A percentile compares a stretch with the other conserved stretches of the same genome.
phyloP scores from a whole-genome alignment of 768 basidiomycete genomes.

The Trametes villosa region DNA sequence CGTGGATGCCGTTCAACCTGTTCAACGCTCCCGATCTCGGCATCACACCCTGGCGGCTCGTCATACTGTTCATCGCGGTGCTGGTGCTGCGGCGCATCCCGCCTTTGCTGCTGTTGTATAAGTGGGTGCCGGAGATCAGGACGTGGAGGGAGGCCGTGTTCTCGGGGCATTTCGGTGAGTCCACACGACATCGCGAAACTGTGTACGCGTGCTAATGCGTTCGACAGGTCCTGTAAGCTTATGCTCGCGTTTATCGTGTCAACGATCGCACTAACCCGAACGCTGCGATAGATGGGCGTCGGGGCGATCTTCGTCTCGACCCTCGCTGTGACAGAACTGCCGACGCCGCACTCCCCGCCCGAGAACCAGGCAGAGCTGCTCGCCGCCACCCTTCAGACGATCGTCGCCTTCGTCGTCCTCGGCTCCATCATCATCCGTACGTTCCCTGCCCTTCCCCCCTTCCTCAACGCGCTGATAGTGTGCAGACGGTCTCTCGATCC shows the following conservation, averaged over 20 bases:
- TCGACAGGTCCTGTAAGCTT: background rate
- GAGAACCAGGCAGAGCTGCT: conserved; percentile 72
- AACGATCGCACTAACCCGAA: background rate
- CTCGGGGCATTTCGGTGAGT: conserved; percentile 85
- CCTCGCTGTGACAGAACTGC: conserved; percentile 66
- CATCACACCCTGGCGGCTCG: conserved; percentile 71
- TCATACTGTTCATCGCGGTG: conserved; percentile 68
- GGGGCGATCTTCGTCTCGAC: conserved; percentile 88
- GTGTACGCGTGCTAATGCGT: background rate
- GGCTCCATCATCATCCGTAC: conserved; percentile 83
- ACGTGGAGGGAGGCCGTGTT: conserved; percentile 89
- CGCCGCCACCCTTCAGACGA: conserved; percentile 74
- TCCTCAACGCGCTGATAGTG: background rate
- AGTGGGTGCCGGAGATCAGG: conserved; percentile 84
- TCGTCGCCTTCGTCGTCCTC: conserved; percentile 87
- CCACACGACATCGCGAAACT: background rate
- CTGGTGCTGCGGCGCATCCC: conserved; percentile 83
- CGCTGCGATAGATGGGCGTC: conserved; percentile 77
- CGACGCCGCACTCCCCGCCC: conserved; percentile 61
- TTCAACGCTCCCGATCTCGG: conserved; percentile 63
- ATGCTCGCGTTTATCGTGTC: background rate
- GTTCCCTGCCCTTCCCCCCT: conserved; percentile 28
- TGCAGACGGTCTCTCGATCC: conserved; percentile 71
- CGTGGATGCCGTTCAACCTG: conserved; percentile 74
- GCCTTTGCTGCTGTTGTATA: conserved; percentile 73